Evolutionary conservation across 148 eudicot genomes (phyloP).

Genomic region (Rhododendron henanense): DNA sequence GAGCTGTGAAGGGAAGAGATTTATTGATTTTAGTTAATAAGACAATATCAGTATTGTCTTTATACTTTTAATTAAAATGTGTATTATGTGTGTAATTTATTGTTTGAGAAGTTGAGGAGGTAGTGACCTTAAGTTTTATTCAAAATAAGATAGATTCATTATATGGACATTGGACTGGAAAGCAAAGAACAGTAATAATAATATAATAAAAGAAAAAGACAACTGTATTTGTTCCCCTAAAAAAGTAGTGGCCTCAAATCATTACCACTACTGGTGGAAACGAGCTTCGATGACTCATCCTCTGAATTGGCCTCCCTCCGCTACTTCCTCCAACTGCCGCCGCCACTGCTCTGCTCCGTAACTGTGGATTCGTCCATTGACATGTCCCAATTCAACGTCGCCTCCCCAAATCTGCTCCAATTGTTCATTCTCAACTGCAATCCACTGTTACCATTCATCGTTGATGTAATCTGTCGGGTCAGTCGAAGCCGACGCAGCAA

Average conservation of each 20-base stretch:
- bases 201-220: no score
- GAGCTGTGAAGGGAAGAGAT: no score
- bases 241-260: conserved; percentile 35
- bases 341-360: conserved; percentile 58
- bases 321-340: conserved; percentile 42
- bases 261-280: conserved; percentile 45
- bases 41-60: neutral
- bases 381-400: conserved; percentile 24
- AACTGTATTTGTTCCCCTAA: no score
- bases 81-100: neutral
- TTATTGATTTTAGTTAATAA: no score
- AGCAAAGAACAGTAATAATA: neutral
- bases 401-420: conserved; percentile 31
- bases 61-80: neutral
- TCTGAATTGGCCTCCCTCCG: conserved; percentile 41
- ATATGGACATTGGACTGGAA: neutral
- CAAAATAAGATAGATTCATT: neutral
- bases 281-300: conserved; percentile 53
- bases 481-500: no score
- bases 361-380: conserved; percentile 77
- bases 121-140: no score
- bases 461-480: no score
- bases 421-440: conserved; percentile 61
- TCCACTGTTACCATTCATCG: conserved; percentile 12
- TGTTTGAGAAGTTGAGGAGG: neutral